Conservation (phyloP, 768 basidiomycete species). For the Lentinula guzmanii region DNA sequence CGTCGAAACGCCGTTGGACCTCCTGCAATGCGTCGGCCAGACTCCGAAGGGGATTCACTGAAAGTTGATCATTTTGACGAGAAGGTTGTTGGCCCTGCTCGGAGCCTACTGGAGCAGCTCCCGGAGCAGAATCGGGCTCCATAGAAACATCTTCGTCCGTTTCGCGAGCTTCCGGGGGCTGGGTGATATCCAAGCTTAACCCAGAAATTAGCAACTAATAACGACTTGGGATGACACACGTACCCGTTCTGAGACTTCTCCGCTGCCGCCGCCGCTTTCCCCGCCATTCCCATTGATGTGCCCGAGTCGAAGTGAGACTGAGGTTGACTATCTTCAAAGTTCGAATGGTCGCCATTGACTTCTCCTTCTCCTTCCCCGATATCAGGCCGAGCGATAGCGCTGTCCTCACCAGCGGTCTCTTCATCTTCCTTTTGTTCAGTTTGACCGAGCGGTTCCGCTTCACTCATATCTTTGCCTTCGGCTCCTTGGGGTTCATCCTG, state of each 20-base stretch:
- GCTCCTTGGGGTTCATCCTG: not conserved
- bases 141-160: slow-evolving; percentile 10
- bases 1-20: slow-evolving; percentile 76
- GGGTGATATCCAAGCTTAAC: slow-evolving; percentile 9
- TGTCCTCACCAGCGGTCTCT: slow-evolving; percentile 22
- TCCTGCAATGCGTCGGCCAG: slow-evolving; percentile 82
- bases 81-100: slow-evolving; percentile 39
- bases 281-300: not conserved
- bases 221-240: slow-evolving; percentile 3
- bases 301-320: not conserved
- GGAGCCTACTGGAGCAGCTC: slow-evolving; percentile 32
- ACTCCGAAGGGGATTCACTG: slow-evolving; percentile 60
- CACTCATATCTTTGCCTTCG: slow-evolving; percentile 8
- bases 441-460: not conserved
- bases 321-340: slow-evolving; percentile 15
- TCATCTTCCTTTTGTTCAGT: slow-evolving; percentile 21
- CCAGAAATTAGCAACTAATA: not conserved
- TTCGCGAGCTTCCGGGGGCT: slow-evolving; percentile 15
- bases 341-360: slow-evolving; percentile 22
- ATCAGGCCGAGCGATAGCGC: slow-evolving; percentile 36
- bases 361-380: slow-evolving; percentile 35
- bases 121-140: slow-evolving; percentile 10
- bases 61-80: slow-evolving; percentile 29
- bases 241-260: not conserved
- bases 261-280: not conserved